Percentiles rank a stretch among this genome's conserved stretches.
These are phyloP conservation scores for Oryza meyeriana DNA, from an alignment of 176 grass and related monocot species.

Conservation along the genomic window DNA sequence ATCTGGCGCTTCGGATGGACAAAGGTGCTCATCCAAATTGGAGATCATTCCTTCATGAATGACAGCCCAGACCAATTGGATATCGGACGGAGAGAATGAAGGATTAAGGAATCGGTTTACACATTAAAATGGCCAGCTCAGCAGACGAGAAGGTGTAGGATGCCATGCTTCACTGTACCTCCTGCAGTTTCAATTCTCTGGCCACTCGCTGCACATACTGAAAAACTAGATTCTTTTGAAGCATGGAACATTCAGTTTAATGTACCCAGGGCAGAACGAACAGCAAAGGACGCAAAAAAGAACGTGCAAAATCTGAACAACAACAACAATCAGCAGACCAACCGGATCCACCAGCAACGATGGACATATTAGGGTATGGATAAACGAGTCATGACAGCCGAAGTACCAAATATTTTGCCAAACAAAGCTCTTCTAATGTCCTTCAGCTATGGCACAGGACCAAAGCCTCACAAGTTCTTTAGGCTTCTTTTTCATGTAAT, in stretches of 20 bases:
- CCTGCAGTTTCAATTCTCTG: background rate
- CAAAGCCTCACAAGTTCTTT: conserved; percentile 50
- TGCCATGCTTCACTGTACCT: background rate
- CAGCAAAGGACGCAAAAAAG: background rate
- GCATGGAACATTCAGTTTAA: background rate
- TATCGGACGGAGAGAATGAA: too few relatives aligned
- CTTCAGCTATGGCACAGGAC: conserved; percentile 32
- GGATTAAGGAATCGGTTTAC: too few relatives aligned
- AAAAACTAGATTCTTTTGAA: background rate
- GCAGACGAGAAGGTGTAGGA: background rate
- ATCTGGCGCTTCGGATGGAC: too few relatives aligned
- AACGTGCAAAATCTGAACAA: background rate
- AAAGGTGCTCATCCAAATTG: too few relatives aligned
- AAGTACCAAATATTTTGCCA: conserved; percentile 32
- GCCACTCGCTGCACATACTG: background rate
- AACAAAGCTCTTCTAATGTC: conserved; percentile 23
- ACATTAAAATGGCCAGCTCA: too few relatives aligned
- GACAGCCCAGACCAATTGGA: too few relatives aligned
- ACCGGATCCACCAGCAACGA: background rate
- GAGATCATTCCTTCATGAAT: too few relatives aligned
- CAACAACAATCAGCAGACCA: too few relatives aligned
- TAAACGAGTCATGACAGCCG: conserved; percentile 21
- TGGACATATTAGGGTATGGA: background rate
- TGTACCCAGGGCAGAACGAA: background rate
- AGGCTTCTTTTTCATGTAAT: background rate